Percentiles rank a stretch among this genome's conserved stretches.
Evolutionary conservation across 371 early-diverging fungal species (phyloP).

Genomic region (Mortierella sp.): DNA sequence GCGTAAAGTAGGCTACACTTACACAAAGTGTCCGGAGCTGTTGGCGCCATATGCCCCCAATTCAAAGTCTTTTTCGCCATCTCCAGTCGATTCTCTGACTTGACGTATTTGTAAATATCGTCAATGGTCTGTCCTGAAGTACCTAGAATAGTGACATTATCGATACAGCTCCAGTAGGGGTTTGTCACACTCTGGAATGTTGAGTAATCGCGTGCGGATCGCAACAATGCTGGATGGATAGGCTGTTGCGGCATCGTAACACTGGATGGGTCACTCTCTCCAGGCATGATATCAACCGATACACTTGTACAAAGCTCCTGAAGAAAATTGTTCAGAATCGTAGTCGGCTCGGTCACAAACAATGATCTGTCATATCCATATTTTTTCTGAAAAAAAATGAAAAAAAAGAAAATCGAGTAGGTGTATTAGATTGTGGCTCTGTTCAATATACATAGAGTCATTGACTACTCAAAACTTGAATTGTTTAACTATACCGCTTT

Average conservation of each 20-base stretch:
- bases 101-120: slow-evolving; percentile 81
- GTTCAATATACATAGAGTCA: not conserved
- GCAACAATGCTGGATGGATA: slow-evolving; percentile 78
- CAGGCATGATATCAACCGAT: slow-evolving; percentile 89
- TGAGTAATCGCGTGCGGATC: slow-evolving; percentile 64
- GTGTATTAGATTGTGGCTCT: not conserved
- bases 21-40: slow-evolving; percentile 95
- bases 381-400: too few species aligned
- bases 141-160: slow-evolving; percentile 76
- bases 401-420: not conserved
- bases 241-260: slow-evolving; percentile 90
- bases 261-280: slow-evolving; percentile 83
- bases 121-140: slow-evolving; percentile 90
- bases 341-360: slow-evolving; percentile 61
- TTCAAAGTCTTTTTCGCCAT: slow-evolving; percentile 77
- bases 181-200: slow-evolving; percentile 83
- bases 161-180: slow-evolving; percentile 81
- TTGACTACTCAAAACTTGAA: not conserved
- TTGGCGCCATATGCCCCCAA: slow-evolving; percentile 92
- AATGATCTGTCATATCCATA: slow-evolving; percentile 66
- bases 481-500: slow-evolving; percentile 42
- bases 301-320: slow-evolving; percentile 73
- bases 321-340: slow-evolving; percentile 68
- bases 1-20: slow-evolving; percentile 6
- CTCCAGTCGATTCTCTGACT: slow-evolving; percentile 67